Evolutionary conservation across 768 basidiomycete species (phyloP).

Genomic region (Lenzites betulinus): DNA sequence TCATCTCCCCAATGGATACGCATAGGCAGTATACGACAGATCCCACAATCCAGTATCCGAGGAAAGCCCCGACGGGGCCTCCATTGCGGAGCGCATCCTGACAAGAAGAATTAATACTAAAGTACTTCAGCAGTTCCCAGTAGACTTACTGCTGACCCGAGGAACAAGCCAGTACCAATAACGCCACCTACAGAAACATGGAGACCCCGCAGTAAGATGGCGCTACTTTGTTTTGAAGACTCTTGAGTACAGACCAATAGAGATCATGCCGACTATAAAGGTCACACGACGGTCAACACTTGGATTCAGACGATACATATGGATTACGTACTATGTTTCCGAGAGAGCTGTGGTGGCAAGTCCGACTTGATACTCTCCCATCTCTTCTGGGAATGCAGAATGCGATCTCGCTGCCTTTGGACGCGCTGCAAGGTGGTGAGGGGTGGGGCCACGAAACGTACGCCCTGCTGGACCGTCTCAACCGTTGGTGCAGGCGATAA

Average conservation of each 20-base stretch:
- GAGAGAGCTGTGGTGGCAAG: slow-evolving; percentile 31
- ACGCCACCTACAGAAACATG: slow-evolving; percentile 28
- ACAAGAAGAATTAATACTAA: background rate
- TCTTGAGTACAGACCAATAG: slow-evolving; percentile 23
- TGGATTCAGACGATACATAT: background rate
- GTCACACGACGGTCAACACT: background rate
- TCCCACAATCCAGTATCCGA: slow-evolving; percentile 50
- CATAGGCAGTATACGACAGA: slow-evolving; percentile 36
- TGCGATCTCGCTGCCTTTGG: slow-evolving; percentile 23
- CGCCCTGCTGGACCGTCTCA: background rate
- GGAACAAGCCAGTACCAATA: slow-evolving; percentile 44
- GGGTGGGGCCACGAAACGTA: slow-evolving; percentile 7
- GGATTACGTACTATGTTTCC: slow-evolving; percentile 26
- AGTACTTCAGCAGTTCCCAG: background rate
- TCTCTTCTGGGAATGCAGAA: slow-evolving; percentile 25
- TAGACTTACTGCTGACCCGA: slow-evolving; percentile 31
- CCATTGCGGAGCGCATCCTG: slow-evolving; percentile 44
- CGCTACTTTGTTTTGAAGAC: too few species aligned
- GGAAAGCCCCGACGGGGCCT: slow-evolving; percentile 54
- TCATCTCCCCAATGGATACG: slow-evolving; percentile 43
- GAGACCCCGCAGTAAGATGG: too few species aligned
- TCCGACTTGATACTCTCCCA: slow-evolving; percentile 32
- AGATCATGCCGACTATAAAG: slow-evolving; percentile 31
- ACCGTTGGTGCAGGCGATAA: background rate
- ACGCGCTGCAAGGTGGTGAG: slow-evolving; percentile 1